phyloP scores from a whole-genome alignment of 306 rosid genomes.

The Quercus robur region DNA sequence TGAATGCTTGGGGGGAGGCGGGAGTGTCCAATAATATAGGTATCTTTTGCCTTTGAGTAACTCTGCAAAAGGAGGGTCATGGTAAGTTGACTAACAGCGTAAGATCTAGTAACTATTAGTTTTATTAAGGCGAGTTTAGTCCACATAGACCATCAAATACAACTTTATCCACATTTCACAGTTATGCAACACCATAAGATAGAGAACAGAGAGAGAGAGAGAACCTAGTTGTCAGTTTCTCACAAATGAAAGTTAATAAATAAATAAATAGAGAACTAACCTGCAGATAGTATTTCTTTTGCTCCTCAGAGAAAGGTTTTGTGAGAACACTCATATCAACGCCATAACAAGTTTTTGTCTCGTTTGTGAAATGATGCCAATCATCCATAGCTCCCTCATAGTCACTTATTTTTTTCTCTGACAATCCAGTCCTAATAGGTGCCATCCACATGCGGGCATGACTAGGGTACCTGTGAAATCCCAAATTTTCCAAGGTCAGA shows the following conservation, averaged over 20 bases:
- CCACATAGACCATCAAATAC: background rate
- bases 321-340: conserved; percentile 89
- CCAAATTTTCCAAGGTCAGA: conserved; percentile 21
- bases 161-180: background rate
- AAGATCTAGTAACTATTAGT: background rate
- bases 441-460: conserved; percentile 99
- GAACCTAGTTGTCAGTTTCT: background rate
- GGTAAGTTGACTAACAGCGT: too few species aligned
- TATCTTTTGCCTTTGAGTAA: background rate
- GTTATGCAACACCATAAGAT: background rate
- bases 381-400: conserved; percentile 75
- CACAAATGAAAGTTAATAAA: background rate
- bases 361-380: conserved; percentile 65
- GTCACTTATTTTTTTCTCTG: conserved; percentile 62
- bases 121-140: background rate
- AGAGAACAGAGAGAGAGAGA: background rate
- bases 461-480: conserved; percentile 87
- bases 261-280: conserved; percentile 32
- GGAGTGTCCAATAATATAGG: background rate
- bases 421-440: conserved; percentile 75
- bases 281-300: conserved; percentile 92
- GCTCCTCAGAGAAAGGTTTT: conserved; percentile 84
- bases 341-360: conserved; percentile 71
- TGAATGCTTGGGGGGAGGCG: too few species aligned
- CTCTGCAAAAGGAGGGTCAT: too few species aligned